phyloP scores from a whole-genome alignment of 176 grass and related monocot species.

The Cocos nucifera region DNA sequence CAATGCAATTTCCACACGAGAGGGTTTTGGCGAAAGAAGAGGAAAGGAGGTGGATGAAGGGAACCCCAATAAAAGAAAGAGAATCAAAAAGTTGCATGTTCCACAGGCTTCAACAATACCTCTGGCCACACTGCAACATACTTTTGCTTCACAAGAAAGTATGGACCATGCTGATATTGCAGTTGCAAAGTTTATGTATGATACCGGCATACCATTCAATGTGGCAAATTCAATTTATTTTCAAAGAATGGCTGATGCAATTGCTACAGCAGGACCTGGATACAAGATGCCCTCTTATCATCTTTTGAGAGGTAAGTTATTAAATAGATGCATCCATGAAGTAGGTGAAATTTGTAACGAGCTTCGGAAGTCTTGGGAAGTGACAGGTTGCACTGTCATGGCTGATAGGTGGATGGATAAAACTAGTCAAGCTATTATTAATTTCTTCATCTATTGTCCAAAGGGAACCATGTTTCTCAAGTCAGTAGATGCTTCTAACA shows the following conservation, averaged over 20 bases:
- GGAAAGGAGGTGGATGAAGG: conserved; percentile 11
- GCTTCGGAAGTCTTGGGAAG: conserved; percentile 18
- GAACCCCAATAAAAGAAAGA: conserved; percentile 4
- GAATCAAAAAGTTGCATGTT: conserved; percentile 3
- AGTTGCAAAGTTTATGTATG: conserved; percentile 17
- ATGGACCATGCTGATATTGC: conserved; percentile 15
- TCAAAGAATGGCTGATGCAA: conserved; percentile 18
- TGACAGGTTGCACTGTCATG: conserved; percentile 12
- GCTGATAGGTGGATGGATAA: conserved; percentile 11
- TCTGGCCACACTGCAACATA: not conserved
- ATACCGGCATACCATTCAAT: conserved; percentile 1
- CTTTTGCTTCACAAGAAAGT: conserved; percentile 13
- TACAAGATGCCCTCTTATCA: conserved; percentile 11
- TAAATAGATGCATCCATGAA: conserved; percentile 9
- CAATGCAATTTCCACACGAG: conserved; percentile 5
- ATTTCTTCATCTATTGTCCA: conserved; percentile 10
- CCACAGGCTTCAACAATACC: not conserved
- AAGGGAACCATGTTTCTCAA: conserved; percentile 14
- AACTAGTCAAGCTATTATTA: not conserved
- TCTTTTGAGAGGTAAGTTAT: conserved; percentile 3
- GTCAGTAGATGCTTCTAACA: conserved; percentile 6
- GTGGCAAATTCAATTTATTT: conserved; percentile 10
- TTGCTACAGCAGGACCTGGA: conserved; percentile 15
- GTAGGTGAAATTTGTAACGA: conserved; percentile 12
- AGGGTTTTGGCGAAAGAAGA: conserved; percentile 13